Conservation (phyloP, 169 alveolate species). For the Cryptosporidium tyzzeri region DNA sequence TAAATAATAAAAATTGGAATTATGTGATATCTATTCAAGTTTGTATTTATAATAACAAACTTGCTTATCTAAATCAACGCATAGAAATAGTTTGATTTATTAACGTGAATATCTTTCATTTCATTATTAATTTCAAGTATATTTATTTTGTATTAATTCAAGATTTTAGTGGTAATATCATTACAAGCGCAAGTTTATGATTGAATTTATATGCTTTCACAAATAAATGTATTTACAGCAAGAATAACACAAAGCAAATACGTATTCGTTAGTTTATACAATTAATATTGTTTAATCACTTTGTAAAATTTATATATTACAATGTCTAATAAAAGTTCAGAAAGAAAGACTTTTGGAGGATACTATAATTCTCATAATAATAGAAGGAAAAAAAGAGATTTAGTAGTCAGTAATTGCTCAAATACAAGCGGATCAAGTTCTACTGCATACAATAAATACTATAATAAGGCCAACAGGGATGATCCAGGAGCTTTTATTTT, state of each 20-base stretch:
- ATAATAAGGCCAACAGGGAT: not conserved
- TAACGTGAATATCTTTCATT: not conserved
- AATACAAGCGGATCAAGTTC: not conserved
- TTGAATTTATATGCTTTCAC: not conserved
- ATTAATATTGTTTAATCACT: not conserved
- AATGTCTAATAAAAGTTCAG: slow-evolving; percentile 27
- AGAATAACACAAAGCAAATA: not conserved
- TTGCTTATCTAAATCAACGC: not conserved
- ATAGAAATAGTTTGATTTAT: not conserved
- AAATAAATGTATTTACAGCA: not conserved
- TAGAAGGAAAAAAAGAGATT: slow-evolving; percentile 23
- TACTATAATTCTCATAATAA: slow-evolving; percentile 5
- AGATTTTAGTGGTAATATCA: not conserved
- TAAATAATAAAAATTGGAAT: slow-evolving; percentile 8
- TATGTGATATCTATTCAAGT: slow-evolving; percentile 18
- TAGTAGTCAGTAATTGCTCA: slow-evolving; percentile 1
- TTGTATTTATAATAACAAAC: not conserved
- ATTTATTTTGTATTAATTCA: not conserved
- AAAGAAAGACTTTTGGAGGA: slow-evolving; percentile 5
- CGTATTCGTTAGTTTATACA: not conserved
- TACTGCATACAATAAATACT: not conserved
- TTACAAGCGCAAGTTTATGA: not conserved
- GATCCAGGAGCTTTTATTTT: slow-evolving; percentile 60
- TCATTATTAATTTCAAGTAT: not conserved
- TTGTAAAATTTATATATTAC: not conserved